Base-by-base conservation (phyloP, 768 basidiomycete species). In the Lactarius deliciosus region DNA sequence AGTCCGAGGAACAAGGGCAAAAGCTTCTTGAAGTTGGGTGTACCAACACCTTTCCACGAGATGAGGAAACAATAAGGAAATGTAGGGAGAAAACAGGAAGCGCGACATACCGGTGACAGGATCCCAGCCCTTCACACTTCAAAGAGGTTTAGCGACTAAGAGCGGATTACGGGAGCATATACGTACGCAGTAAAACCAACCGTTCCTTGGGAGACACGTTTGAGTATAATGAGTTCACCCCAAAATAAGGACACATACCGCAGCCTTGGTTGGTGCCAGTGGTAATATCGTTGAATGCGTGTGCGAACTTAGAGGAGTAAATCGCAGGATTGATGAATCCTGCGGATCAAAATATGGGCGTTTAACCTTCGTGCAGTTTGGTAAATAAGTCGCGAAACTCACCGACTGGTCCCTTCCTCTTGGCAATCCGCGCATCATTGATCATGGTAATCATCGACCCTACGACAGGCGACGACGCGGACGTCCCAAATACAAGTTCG, bases 261-360 rank as follows among this genome's bases (percentile, higher is more conserved):
- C 70, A 70, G 43, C 74, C 73, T 41, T 64, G 68, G 62, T 72
- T 74, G 8, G 60, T 65, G 1, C 74, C 74, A 15, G 30, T 57
- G 38, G 69, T 74, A 40, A 75, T 74, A 38, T 75, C 74, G 40
- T 75, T 69, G 67, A 75, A 75, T 25, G 69, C 73, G 6, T 13
- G 22, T 15, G 57, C 30, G 65, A 75, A 74, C 3, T 25, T 28
- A 7, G 32, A 30, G 3, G 68, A 69, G 64, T 75, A 73, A 34
- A 73, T 70, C 38, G 87, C 86, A 41, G 89, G 89, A 72, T 91
- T 91, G 68, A 90, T 83, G 71, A 76, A 77, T 10, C 76, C 58
- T 61, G 18, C 20, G 9, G 25, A 43, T 20, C 30, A 38, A 20
- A 13, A 57, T 22, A 62, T 47, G 32, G 22, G 43, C 50, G 22